Evolutionary conservation across 2,329 filamentous ascomycete genomes (phyloP).

Genomic region (Leptographium lundbergii): DNA sequence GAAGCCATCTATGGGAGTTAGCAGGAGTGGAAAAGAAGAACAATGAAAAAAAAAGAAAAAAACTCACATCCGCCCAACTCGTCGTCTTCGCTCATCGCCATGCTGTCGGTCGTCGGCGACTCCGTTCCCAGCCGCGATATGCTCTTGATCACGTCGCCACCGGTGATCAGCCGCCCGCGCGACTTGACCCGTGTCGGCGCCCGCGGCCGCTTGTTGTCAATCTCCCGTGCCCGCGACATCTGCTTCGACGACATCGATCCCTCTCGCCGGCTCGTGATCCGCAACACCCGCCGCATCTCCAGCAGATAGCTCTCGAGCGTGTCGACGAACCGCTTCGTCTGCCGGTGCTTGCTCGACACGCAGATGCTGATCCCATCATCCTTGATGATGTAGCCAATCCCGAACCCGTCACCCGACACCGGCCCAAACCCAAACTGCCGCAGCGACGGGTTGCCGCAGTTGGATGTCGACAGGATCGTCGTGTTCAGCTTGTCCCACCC

Average conservation of each 20-base stretch:
- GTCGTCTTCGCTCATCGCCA: slow-evolving; percentile 68
- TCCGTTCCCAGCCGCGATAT: slow-evolving; percentile 29
- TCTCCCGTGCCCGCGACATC: slow-evolving; percentile 38
- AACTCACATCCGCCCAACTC: slow-evolving; percentile 82
- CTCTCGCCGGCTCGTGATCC: slow-evolving; percentile 44
- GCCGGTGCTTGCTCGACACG: slow-evolving; percentile 83
- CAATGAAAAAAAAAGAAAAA: background rate
- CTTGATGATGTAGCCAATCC: slow-evolving; percentile 98
- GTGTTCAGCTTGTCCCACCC: slow-evolving; percentile 95
- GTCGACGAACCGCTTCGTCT: slow-evolving; percentile 83
- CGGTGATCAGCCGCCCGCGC: slow-evolving; percentile 59
- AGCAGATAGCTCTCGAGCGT: slow-evolving; percentile 81
- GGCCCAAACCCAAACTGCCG: slow-evolving; percentile 96
- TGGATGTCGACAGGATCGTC: slow-evolving; percentile 92
- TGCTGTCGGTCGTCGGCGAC: slow-evolving; percentile 56
- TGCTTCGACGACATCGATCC: slow-evolving; percentile 26
- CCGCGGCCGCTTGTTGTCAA: slow-evolving; percentile 29
- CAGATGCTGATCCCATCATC: slow-evolving; percentile 84
- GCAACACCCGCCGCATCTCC: slow-evolving; percentile 75
- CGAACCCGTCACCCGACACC: slow-evolving; percentile 85
- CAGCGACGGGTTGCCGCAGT: slow-evolving; percentile 91
- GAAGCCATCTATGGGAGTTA: slow-evolving; percentile 63
- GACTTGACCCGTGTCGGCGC: slow-evolving; percentile 46
- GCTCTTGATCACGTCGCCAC: slow-evolving; percentile 32
- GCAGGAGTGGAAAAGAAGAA: slow-evolving; percentile 7